A percentile compares a stretch with the other conserved stretches of the same genome.
Conservation (phyloP, 2,329 filamentous ascomycete genomes). For the Ophiostoma angusticollis region DNA sequence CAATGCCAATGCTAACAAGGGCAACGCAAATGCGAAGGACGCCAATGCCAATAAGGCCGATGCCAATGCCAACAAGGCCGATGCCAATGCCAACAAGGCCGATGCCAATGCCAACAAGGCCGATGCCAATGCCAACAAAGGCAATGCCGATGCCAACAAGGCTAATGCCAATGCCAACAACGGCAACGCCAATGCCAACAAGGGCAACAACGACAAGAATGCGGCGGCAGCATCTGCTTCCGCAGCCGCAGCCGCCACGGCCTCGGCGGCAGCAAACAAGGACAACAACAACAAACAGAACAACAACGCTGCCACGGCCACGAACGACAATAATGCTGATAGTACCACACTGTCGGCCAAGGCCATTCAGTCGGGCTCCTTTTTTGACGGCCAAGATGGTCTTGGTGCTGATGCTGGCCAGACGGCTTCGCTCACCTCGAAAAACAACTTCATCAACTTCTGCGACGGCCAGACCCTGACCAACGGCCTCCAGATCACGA, state of each 20-base stretch:
- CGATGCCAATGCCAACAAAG: neutral
- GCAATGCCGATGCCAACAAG: neutral
- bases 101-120: neutral
- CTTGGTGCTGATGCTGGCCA: conserved; percentile 21
- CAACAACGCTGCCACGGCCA: conserved; percentile 31
- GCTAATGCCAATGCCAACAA: neutral
- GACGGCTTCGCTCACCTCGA: conserved; percentile 17
- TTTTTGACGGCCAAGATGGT: conserved; percentile 21
- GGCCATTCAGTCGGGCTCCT: conserved; percentile 24
- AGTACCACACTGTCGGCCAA: conserved; percentile 16
- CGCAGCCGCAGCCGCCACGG: neutral
- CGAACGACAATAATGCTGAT: conserved; percentile 24
- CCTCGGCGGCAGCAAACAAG: neutral
- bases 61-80: neutral
- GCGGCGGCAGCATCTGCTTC: conserved; percentile 2
- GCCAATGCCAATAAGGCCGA: conserved; percentile 1
- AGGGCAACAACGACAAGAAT: conserved; percentile 2
- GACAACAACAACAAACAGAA: conserved; percentile 10
- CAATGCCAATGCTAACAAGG: neutral
- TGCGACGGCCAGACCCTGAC: conserved; percentile 41
- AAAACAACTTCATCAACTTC: conserved; percentile 51
- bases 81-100: neutral
- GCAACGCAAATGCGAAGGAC: conserved; percentile 1
- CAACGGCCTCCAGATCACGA: conserved; percentile 44
- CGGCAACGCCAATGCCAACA: neutral